phyloP scores from a whole-genome alignment of 805 yeast genomes.

The Yarrowia sp. region DNA sequence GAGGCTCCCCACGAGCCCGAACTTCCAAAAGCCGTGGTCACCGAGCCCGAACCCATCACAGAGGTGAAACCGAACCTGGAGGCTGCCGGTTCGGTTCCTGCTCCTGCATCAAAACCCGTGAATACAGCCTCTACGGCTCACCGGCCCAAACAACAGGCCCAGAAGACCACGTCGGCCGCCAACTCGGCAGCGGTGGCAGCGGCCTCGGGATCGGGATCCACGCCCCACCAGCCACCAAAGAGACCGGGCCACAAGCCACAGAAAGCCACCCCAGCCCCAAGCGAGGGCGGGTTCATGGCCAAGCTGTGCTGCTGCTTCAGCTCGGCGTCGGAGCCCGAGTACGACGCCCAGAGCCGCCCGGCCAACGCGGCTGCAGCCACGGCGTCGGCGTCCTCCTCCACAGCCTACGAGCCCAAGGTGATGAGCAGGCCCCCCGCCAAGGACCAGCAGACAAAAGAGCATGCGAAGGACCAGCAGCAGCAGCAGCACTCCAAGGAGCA shows the following conservation, averaged over 20 bases:
- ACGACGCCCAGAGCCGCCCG: constrained; percentile 21
- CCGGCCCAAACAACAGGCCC: not conserved
- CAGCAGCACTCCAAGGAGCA: not conserved
- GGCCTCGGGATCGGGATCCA: not conserved
- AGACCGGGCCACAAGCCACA: constrained; percentile 24
- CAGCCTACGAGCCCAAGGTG: constrained; percentile 26
- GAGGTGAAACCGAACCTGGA: not conserved
- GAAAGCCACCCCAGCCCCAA: not conserved
- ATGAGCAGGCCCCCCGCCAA: constrained; percentile 11
- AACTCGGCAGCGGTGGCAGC: constrained; percentile 13
- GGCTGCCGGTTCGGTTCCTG: not conserved
- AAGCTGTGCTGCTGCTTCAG: constrained; percentile 33
- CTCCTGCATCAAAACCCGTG: constrained; percentile 3
- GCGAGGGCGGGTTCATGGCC: constrained; percentile 10
- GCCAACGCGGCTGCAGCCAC: not conserved
- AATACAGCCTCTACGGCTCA: not conserved
- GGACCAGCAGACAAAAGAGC: not conserved
- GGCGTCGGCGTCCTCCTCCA: constrained; percentile 15
- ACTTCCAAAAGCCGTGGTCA: constrained; percentile 2
- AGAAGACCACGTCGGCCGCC: not conserved
- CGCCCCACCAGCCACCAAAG: constrained; percentile 33
- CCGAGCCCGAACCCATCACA: constrained; percentile 9
- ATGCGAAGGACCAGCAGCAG: not conserved
- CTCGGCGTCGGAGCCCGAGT: constrained; percentile 28
- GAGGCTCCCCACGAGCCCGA: not conserved